Conservation (phyloP, 2,329 filamentous ascomycete species). For the Pyricularia grisea region DNA sequence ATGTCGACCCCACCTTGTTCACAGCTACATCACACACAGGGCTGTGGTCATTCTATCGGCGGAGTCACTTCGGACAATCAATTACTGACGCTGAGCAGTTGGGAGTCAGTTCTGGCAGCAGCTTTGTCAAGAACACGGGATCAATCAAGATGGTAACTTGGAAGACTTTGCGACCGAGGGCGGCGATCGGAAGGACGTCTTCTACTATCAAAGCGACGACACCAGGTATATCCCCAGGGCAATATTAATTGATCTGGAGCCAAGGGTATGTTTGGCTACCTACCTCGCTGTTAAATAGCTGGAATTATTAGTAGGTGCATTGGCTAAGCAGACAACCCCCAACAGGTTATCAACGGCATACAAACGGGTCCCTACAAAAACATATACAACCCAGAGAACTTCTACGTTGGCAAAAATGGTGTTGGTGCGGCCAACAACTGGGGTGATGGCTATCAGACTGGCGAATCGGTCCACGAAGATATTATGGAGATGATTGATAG, state of each 20-base stretch:
- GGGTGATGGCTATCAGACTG: slow-evolving; percentile 92
- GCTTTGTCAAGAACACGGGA: slow-evolving; percentile 94
- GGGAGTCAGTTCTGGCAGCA: slow-evolving; percentile 99
- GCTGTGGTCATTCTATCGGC: background rate
- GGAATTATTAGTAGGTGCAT: background rate
- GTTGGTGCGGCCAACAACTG: slow-evolving; percentile 96
- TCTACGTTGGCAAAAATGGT: slow-evolving; percentile 91
- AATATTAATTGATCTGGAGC: slow-evolving; percentile 91
- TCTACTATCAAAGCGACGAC: slow-evolving; percentile 99
- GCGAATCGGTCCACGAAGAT: slow-evolving; percentile 86
- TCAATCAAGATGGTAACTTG: slow-evolving; percentile 93
- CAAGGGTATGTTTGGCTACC: slow-evolving; percentile 48
- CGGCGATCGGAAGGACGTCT: slow-evolving; percentile 96
- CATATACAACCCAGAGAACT: slow-evolving; percentile 99
- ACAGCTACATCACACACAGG: background rate
- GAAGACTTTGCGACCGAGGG: slow-evolving; percentile 97
- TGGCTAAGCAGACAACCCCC: background rate
- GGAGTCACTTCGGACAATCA: background rate
- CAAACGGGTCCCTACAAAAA: slow-evolving; percentile 93
- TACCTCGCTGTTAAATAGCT: background rate
- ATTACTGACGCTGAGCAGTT: slow-evolving; percentile 44
- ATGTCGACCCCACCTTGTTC: slow-evolving; percentile 32
- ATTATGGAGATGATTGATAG: slow-evolving; percentile 99
- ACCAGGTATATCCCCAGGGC: slow-evolving; percentile 96
- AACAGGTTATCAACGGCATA: slow-evolving; percentile 75